Conservation (phyloP, 768 basidiomycete species). For the Hygrophorus pudorinus region DNA sequence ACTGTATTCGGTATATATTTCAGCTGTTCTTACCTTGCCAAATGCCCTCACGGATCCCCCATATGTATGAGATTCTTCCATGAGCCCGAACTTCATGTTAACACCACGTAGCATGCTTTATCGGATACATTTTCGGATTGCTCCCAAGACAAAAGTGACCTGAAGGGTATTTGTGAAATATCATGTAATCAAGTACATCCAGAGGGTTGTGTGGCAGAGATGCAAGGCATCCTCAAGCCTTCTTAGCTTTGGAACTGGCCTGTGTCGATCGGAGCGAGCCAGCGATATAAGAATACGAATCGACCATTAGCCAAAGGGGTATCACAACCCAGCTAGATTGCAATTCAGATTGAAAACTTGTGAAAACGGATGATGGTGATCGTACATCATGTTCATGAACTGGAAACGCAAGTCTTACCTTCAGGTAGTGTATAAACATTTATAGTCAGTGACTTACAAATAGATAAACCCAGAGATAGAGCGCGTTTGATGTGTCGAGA, state of each 20-base stretch:
- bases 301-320: constrained; percentile 66
- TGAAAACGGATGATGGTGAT: neutral
- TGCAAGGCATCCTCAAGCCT: constrained; percentile 13
- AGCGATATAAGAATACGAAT: constrained; percentile 68
- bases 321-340: constrained; percentile 65
- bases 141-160: too few species aligned
- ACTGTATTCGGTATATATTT: too few species aligned
- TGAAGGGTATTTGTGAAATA: too few species aligned
- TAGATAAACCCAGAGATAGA: constrained; percentile 77
- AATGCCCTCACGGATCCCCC: too few species aligned
- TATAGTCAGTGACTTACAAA: constrained; percentile 37
- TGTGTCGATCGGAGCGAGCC: constrained; percentile 40
- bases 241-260: constrained; percentile 24
- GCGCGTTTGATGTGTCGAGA: constrained; percentile 57
- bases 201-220: too few species aligned
- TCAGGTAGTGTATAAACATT: constrained; percentile 1
- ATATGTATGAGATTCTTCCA: too few species aligned
- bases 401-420: constrained; percentile 17
- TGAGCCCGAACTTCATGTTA: too few species aligned
- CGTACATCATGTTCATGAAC: constrained; percentile 79
- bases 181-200: too few species aligned
- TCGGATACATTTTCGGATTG: too few species aligned
- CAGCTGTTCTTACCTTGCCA: too few species aligned
- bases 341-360: constrained; percentile 1
- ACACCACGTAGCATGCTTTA: too few species aligned